These are phyloP conservation scores for Cyclostephanos invisitatus DNA, from an alignment of 108 stramenopile species.

Conservation along the genomic window DNA sequence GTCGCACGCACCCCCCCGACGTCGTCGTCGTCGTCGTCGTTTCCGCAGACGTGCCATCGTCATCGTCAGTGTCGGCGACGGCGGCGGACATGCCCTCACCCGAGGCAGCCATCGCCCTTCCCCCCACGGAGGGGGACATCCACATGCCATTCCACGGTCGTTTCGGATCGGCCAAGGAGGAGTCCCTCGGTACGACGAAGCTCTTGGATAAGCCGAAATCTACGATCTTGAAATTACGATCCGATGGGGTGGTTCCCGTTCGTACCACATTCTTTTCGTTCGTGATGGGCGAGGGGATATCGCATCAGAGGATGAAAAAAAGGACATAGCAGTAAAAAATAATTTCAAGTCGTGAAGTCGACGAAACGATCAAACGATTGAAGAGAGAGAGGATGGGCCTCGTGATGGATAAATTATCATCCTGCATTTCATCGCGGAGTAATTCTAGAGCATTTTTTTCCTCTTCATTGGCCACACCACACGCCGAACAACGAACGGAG, in stretches of 20 bases:
- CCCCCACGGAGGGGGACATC: constrained; percentile 43
- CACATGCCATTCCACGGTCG: constrained; percentile 67
- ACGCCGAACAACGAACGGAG: too few species aligned
- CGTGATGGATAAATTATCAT: constrained; percentile 17
- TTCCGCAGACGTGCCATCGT: not conserved
- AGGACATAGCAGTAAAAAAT: too few species aligned
- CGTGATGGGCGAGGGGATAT: not conserved
- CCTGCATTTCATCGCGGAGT: constrained; percentile 21
- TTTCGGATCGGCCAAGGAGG: constrained; percentile 55
- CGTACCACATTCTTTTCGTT: constrained; percentile 61
- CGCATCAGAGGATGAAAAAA: not conserved
- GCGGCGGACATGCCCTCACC: too few species aligned
- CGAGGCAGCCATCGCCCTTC: not conserved
- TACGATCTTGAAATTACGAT: constrained; percentile 59
- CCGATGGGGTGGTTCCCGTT: constrained; percentile 38
- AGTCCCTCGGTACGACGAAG: constrained; percentile 75
- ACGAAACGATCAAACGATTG: not conserved
- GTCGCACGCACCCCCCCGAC: constrained; percentile 51
- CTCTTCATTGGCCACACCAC: constrained; percentile 1
- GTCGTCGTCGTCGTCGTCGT: not conserved
- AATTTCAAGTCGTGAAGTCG: too few species aligned
- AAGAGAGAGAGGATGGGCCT: constrained; percentile 1
- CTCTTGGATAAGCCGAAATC: constrained; percentile 88
- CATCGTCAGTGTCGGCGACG: not conserved
- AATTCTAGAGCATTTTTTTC: constrained; percentile 12